Base-by-base conservation (phyloP, 179 eudicot genomes). In the Pouteria campechiana region DNA sequence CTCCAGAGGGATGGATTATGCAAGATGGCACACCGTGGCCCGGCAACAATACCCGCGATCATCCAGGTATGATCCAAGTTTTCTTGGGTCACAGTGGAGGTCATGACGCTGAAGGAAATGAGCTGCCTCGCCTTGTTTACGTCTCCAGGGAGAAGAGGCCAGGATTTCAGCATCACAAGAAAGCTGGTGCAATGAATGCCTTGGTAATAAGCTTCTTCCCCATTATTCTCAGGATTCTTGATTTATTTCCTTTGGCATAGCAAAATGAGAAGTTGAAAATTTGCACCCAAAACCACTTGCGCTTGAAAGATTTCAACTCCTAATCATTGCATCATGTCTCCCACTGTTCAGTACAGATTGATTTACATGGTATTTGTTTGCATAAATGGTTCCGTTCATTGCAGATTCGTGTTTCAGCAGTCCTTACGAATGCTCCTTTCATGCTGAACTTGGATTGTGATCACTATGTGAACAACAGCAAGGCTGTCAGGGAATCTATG, bases 1-100 rank as follows among this genome's bases (percentile, higher is more conserved):
- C 96, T 57, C 71, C 79, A 33, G 93, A 76, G 60, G 96, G 96
- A 5, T 86, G 96, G 96, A 86, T 86, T 61, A 86, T 86, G 96
- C 82, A 86, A 69, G 96, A 86, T 51, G 96, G 96, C 23, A 87
- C 93, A 34, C 93, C 93, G 24, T 82, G 96, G 96, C 93, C 93
- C 4, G 96, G 96, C 42, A 86, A 86, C 61, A 86, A 86, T 27
- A 86, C 96, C 13, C 76, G 52, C 66, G 93, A 86, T 70, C 96
- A 86, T 50, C 96, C 96, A 8, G 93, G 96, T 29, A 82, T 86
- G 93, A 86, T 86, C 60, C 96, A 86, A 65, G 96, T 86, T 11
- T 86, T 86, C 69, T 25, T 86, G 19, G 96, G 96, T 3, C 96
- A 81, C 18, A 86, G 80, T 63, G 96, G 96, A 49, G 96, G 96